phyloP scores from a whole-genome alignment of 1,284 basidiomycete species.

The Ceratobasidium sp. region DNA sequence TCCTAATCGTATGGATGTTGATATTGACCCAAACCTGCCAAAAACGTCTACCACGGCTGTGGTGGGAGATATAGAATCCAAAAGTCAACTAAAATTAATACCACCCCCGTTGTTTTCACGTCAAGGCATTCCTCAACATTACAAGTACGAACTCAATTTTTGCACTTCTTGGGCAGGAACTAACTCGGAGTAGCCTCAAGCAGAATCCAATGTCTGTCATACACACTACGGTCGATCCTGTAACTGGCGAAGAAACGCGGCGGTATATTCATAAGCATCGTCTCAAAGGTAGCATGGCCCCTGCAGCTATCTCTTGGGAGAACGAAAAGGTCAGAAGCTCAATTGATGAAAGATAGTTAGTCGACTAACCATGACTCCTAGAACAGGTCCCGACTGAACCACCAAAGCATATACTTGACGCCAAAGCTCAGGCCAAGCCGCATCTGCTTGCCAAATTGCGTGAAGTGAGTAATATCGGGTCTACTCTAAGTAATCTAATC shows the following conservation, averaged over 20 bases:
- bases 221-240: constrained; percentile 73
- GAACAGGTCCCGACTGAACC: constrained; percentile 35
- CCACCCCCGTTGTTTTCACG: constrained; percentile 89
- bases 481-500: constrained; percentile 27
- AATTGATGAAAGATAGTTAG: background rate
- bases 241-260: constrained; percentile 83
- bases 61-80: constrained; percentile 8
- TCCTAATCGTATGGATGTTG: constrained; percentile 18
- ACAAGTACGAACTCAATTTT: constrained; percentile 68
- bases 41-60: constrained; percentile 1
- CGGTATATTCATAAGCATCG: constrained; percentile 82
- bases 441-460: constrained; percentile 71
- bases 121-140: constrained; percentile 79
- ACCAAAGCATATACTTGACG: constrained; percentile 35
- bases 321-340: constrained; percentile 40
- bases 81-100: constrained; percentile 70
- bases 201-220: constrained; percentile 78
- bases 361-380: background rate
- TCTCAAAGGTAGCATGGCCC: constrained; percentile 82
- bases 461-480: constrained; percentile 62
- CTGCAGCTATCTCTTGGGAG: constrained; percentile 70
- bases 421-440: constrained; percentile 66
- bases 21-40: background rate
- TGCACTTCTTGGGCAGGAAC: background rate
- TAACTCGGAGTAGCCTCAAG: constrained; percentile 71